A percentile compares a stretch with the other conserved stretches of the same genome.
Evolutionary conservation across 2,329 filamentous ascomycete genomes (phyloP).

Genomic region (Ascochyta koolunga): DNA sequence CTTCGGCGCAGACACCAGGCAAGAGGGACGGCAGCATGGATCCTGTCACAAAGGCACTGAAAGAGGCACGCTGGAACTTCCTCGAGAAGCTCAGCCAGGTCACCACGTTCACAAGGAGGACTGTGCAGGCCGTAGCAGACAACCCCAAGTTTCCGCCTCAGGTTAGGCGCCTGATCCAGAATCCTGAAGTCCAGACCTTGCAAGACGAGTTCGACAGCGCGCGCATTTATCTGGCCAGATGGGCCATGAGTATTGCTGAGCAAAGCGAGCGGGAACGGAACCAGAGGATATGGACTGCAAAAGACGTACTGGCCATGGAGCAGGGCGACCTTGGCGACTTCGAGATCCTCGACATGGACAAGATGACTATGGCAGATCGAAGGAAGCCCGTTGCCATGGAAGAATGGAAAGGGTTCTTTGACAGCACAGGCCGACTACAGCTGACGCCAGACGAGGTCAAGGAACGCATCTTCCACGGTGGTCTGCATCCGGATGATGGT

Average conservation of each 20-base stretch:
- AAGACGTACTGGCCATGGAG: constrained; percentile 90
- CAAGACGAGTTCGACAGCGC: constrained; percentile 98
- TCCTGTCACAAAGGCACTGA: constrained; percentile 88
- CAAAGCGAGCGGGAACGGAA: constrained; percentile 89
- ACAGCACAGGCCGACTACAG: constrained; percentile 75
- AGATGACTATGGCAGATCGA: constrained; percentile 75
- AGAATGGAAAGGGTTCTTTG: constrained; percentile 94
- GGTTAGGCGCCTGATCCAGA: constrained; percentile 80
- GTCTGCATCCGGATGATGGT: constrained; percentile 84
- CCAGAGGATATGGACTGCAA: constrained; percentile 89
- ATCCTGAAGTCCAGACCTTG: constrained; percentile 91
- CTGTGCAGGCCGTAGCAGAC: constrained; percentile 89
- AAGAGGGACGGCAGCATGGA: constrained; percentile 80
- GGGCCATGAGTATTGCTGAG: constrained; percentile 98
- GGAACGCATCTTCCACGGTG: constrained; percentile 95
- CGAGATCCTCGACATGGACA: constrained; percentile 84
- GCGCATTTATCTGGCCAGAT: constrained; percentile 88
- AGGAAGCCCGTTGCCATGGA: constrained; percentile 77
- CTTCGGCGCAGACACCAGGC: constrained; percentile 31
- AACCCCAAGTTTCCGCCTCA: constrained; percentile 91
- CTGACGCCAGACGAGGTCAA: constrained; percentile 92
- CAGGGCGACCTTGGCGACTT: constrained; percentile 96
- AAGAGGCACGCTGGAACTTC: constrained; percentile 94
- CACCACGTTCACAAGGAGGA: constrained; percentile 90
- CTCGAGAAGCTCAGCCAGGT: constrained; percentile 97